Base-by-base conservation (phyloP, 371 early-diverging fungal genomes). In the Haplosporangium sp. region DNA sequence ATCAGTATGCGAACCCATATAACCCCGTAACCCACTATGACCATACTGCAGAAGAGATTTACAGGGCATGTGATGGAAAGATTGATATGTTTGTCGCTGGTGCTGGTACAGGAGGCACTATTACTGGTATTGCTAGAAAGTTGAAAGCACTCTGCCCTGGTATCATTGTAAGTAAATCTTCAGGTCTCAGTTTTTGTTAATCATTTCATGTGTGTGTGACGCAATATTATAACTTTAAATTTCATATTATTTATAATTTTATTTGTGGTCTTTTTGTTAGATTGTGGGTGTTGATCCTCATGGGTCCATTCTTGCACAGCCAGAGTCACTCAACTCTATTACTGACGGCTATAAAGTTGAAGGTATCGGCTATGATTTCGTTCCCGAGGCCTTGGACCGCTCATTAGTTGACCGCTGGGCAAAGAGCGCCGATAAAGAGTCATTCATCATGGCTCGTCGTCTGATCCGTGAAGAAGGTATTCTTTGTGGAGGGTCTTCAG, bases 281-380 rank as follows among this genome's bases (percentile, higher is more conserved):
- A 88, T 95, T 81, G 94, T 97, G 60, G 98, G 96, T 71, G 96
- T 96, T 17, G 99, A 98, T 85, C 98, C 98, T 37, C 82, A 92
- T 66, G 97, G 97, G 47, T 97, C 97, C 20, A 95, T 98, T 77
- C 89, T 99, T 52, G 99, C 99, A 20, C 88, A 87, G 62, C 97
- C 97, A 50, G 95, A 95, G 47, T 77, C 88, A 17, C 89, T 97
- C 63, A 96, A 97, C 88, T 74, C 83, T 8, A 82, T 79, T 6
- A 85, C 75, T 19, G 84, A 85, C n/a, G 79, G 86, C 27, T 92
- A 92, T 79, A 87, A 91, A 85, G 97, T 97, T 34, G 98, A 99
- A 88, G 99, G 98, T 63, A 97, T 99, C 57, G 98, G 99, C 42
- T 97, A 99, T 78, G 98, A 99, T 84, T 99, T 98, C 84, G 90